Conservation (phyloP, 2,329 filamentous ascomycete species). For the Didymella lethalis region DNA sequence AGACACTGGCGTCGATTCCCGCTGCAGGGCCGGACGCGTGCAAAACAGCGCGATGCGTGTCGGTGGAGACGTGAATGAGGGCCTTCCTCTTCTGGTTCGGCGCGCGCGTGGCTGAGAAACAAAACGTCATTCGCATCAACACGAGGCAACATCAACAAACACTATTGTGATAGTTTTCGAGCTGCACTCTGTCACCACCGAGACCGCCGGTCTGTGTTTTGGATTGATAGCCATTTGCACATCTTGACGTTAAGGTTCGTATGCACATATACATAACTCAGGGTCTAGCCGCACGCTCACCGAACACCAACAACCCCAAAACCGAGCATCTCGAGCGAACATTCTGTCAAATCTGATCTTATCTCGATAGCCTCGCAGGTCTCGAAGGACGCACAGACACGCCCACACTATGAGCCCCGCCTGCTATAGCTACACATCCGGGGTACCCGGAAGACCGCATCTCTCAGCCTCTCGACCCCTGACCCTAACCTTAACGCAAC, state of each 20-base stretch:
- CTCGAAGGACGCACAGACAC: constrained; percentile 11
- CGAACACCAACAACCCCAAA: background rate
- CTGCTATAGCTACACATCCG: constrained; percentile 2
- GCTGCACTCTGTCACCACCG: background rate
- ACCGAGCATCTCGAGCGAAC: no score
- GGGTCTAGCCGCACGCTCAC: background rate
- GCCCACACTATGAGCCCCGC: background rate
- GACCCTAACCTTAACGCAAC: constrained; percentile 2
- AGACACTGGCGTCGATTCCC: constrained; percentile 26
- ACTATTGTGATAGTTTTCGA: background rate
- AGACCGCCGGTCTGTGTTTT: background rate
- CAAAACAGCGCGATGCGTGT: constrained; percentile 24
- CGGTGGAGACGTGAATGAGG: constrained; percentile 30
- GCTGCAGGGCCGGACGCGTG: constrained; percentile 30
- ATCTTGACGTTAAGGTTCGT: background rate
- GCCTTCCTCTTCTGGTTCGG: constrained; percentile 34
- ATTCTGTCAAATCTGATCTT: no score
- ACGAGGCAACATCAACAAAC: background rate
- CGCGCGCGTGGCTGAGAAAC: constrained; percentile 17
- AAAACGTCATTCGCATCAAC: constrained; percentile 17
- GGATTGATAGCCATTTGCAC: background rate
- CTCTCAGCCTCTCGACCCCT: background rate
- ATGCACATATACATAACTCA: background rate
- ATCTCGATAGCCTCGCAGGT: background rate
- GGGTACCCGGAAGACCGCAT: constrained; percentile 8